Conservation (phyloP, 2,329 filamentous ascomycete species). For the Leptographium radiaticola region DNA sequence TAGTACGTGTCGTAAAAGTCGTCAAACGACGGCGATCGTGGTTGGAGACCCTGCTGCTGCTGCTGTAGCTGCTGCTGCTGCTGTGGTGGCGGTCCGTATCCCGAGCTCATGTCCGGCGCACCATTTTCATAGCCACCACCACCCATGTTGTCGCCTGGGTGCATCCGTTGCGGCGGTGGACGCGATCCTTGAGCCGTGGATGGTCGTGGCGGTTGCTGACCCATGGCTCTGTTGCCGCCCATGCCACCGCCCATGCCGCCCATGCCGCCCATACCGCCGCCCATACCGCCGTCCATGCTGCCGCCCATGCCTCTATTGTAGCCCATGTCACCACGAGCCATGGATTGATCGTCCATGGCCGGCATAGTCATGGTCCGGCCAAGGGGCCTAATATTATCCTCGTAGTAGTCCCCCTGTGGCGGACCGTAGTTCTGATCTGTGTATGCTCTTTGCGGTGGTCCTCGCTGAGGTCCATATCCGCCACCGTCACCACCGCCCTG, state of each 20-base stretch:
- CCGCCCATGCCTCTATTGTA: conserved; percentile 17
- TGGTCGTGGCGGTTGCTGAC: conserved; percentile 33
- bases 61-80: conserved; percentile 8
- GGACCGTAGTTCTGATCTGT: conserved; percentile 19
- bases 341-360: conserved; percentile 23
- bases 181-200: conserved; percentile 41
- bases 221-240: conserved; percentile 1
- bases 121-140: conserved; percentile 4
- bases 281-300: conserved; percentile 31
- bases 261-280: conserved; percentile 8
- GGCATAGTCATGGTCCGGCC: conserved; percentile 52
- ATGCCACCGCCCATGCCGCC: background rate
- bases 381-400: conserved; percentile 35
- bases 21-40: conserved; percentile 26
- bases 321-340: conserved; percentile 20
- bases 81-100: conserved; percentile 21
- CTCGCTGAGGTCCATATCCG: conserved; percentile 12
- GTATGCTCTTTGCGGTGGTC: conserved; percentile 8
- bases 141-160: conserved; percentile 13
- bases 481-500: conserved; percentile 2
- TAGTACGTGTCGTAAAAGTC: conserved; percentile 45
- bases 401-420: conserved; percentile 18
- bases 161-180: conserved; percentile 38
- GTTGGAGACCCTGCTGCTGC: conserved; percentile 18
- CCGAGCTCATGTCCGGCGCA: conserved; percentile 15